Evolutionary conservation across 2,329 filamentous ascomycete genomes (phyloP), one percentile per base, ranked within the genome.

Genomic region (Paramyrothecium roridum): DNA sequence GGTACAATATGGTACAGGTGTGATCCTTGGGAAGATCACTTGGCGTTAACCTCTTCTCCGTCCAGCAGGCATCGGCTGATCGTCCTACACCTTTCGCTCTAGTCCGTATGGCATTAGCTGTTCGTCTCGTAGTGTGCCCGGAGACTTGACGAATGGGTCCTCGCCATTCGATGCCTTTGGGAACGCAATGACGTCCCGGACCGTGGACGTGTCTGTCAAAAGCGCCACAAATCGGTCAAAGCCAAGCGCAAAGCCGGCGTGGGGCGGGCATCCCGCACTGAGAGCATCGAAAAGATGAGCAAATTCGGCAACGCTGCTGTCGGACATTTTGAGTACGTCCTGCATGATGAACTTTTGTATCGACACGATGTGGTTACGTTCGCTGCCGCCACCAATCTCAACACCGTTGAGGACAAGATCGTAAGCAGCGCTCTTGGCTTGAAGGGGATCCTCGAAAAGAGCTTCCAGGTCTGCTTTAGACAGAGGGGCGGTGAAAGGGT

Each of bases 321-420:
- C 76, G 11, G 79, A 80, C 87, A 96, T 93, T 69, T 90, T 83
- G 13, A 99, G 80, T 6, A 98, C 86, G 57, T 96, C 84, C 17
- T 87, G 82, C 78, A 99, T 86, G 57, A 99, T 80, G 61, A 90
- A 91, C 61, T 92, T 87, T 68, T 99, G 95, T 63, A 97, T 81
- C 1, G 83, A 79, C 0, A 91, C 87, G 47, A 89, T 82, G 73
- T 99, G 95, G 55, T 98, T 97, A 80, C 95, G 90, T 16, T 91
- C 85, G 70, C 90, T 96, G 34, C 95, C 96, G 12, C 95, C 95
- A 23, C 95, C 95, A 2, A 99, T 82, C 72, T 99, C 95, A 6
- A 96, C 85, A 3, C 95, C 95, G 68, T 99, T 99, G 63, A 98
- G 84, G 0, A 99, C 93, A 16, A 99, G 85, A 65, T 99, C 95